Evolutionary conservation across 805 yeast species (phyloP).

Genomic region (Suhomyces xylopsoci): DNA sequence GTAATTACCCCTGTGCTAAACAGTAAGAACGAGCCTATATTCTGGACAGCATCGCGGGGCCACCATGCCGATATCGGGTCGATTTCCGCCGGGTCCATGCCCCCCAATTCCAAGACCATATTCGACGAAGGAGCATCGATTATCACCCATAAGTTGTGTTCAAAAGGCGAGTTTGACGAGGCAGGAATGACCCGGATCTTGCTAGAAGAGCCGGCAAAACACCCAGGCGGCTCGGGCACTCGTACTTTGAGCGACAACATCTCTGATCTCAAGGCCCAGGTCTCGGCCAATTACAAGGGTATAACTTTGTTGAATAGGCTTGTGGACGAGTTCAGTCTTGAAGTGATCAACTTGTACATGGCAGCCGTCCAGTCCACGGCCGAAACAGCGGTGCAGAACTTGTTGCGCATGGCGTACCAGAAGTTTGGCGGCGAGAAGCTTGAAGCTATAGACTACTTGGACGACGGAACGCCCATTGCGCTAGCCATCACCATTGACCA

Average conservation of each 20-base stretch:
- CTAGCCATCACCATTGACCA: constrained; percentile 49
- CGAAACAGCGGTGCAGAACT: constrained; percentile 58
- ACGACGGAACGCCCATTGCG: constrained; percentile 72
- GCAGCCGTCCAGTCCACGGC: constrained; percentile 79
- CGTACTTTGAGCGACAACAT: constrained; percentile 80
- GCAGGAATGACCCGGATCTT: constrained; percentile 60
- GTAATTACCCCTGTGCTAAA: constrained; percentile 86
- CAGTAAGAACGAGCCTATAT: constrained; percentile 50
- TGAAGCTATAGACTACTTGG: constrained; percentile 64
- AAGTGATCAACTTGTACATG: constrained; percentile 70
- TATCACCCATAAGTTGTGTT: constrained; percentile 69
- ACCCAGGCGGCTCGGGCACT: constrained; percentile 87
- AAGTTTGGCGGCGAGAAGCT: constrained; percentile 43
- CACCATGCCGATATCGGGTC: constrained; percentile 98
- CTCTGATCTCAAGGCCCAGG: constrained; percentile 50
- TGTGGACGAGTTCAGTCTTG: constrained; percentile 59
- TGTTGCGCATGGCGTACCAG: constrained; percentile 27
- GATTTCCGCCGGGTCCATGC: constrained; percentile 89
- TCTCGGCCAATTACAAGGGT: constrained; percentile 87
- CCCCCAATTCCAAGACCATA: constrained; percentile 80
- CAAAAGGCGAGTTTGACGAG: constrained; percentile 70
- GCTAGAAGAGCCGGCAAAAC: constrained; percentile 70
- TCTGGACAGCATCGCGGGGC: constrained; percentile 91
- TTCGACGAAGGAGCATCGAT: constrained; percentile 93
- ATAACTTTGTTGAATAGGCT: constrained; percentile 60